Evolutionary conservation across 305 asterid species (phyloP), one percentile per base, ranked within the genome.

Genomic region (Fraxinus platypoda): DNA sequence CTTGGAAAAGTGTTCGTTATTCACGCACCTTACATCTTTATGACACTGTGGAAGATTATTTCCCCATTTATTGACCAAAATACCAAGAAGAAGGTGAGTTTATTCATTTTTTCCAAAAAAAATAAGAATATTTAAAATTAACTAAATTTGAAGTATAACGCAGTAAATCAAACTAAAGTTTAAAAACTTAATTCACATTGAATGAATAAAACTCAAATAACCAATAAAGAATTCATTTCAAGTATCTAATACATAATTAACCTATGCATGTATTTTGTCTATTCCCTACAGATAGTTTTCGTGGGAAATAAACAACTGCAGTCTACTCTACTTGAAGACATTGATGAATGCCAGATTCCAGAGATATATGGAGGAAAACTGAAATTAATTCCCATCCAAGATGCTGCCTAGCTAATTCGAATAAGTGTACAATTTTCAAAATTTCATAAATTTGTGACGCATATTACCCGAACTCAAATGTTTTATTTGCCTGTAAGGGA

Each of bases 281-380:
- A 46, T 28, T 11, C 19, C 2, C 74, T 78, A 21, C 87, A 95
- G 98, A 90, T 93, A 1, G 82, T 86, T 9, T 91, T 95, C 75
- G 97, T 95, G 71, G 94, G 90, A 72, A 86, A 91, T 82, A 93
- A 91, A 83, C 85, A 80, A 71, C 79, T 91, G 79, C 87, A 41
- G 21, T 87, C 85, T 7, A 92, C 94, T 38, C 88, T 93, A 15
- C 90, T 88, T 30, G 90, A 92, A 80, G 92, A 91, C 77, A 91
- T 93, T 66, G 98, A 93, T 33, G 91, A 95, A 64, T 85, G 86
- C 88, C 97, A 93, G 78, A 93, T 93, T 34, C 98, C 98, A 19
- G 93, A 92, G 76, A 84, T 87, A 23, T 95, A 95, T 78, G 98
- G 98, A 74, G 98, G 98, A 81, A 87, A 89, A 87, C 64, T 92